Conservation (phyloP, 2,329 filamentous ascomycete genomes). For the Stachybotrys chlorohalonatus region DNA sequence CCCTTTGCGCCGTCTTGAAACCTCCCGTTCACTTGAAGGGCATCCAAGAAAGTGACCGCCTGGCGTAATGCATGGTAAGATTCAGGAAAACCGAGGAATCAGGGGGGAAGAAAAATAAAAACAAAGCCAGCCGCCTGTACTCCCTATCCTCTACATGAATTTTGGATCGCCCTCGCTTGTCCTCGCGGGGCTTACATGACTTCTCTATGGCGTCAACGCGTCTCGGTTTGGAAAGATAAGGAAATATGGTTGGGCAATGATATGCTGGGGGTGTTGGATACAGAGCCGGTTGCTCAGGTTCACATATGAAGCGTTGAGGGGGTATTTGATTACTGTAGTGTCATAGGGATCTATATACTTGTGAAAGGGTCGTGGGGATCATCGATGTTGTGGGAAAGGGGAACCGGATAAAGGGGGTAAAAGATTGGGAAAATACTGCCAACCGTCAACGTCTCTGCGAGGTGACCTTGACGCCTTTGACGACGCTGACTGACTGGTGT, state of each 20-base stretch:
- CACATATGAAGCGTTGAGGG: constrained; percentile 20
- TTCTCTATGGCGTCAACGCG: constrained; percentile 29
- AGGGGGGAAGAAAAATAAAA: constrained; percentile 11
- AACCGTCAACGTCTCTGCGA: not conserved
- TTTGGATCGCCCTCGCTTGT: constrained; percentile 25
- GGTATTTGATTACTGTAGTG: constrained; percentile 29
- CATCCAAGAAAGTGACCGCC: constrained; percentile 13
- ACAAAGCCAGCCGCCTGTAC: constrained; percentile 25
- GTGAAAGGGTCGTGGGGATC: constrained; percentile 28
- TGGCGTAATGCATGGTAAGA: not conserved
- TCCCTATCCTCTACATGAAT: constrained; percentile 33
- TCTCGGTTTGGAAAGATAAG: constrained; percentile 12
- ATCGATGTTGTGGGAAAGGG: constrained; percentile 20
- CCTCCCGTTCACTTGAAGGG: constrained; percentile 26
- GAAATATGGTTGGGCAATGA: constrained; percentile 15
- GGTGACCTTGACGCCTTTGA: not conserved
- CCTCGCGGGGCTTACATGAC: constrained; percentile 29
- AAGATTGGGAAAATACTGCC: not conserved
- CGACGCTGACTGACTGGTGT: not conserved
- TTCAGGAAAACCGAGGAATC: constrained; percentile 4
- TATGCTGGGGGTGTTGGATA: constrained; percentile 10
- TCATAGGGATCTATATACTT: constrained; percentile 28
- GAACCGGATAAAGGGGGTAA: constrained; percentile 3
- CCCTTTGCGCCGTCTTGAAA: constrained; percentile 1
- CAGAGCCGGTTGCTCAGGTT: not conserved